Evolutionary conservation across 2,329 filamentous ascomycete genomes (phyloP).

Genomic region (Coniochaeta sp.): DNA sequence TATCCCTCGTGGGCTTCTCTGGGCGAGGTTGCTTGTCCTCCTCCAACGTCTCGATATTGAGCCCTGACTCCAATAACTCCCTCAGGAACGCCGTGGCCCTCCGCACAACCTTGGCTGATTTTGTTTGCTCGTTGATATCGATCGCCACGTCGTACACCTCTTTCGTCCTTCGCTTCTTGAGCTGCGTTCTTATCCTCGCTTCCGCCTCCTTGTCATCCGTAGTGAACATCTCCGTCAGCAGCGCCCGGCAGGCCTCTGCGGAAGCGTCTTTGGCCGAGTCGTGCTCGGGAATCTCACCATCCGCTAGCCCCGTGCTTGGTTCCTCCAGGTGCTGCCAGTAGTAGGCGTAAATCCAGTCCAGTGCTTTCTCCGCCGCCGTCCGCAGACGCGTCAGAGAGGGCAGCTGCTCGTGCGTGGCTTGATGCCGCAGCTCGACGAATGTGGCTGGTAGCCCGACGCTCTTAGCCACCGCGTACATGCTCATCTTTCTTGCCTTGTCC

Average conservation of each 20-base stretch:
- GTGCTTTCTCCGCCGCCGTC: conserved; percentile 58
- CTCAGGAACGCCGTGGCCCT: conserved; percentile 36
- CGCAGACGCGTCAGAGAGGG: conserved; percentile 69
- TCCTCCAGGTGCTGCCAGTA: conserved; percentile 61
- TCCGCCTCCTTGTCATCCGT: conserved; percentile 7
- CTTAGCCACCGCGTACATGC: conserved; percentile 66
- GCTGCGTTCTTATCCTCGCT: conserved; percentile 20
- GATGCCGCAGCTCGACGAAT: conserved; percentile 84
- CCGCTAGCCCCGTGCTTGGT: neutral
- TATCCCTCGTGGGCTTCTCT: conserved; percentile 1
- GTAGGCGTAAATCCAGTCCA: conserved; percentile 82
- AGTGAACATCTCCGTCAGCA: conserved; percentile 20
- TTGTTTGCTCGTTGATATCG: conserved; percentile 29
- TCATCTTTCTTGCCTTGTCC: conserved; percentile 58
- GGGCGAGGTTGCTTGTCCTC: conserved; percentile 6
- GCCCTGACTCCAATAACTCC: conserved; percentile 24
- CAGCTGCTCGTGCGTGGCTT: conserved; percentile 83
- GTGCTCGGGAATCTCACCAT: neutral
- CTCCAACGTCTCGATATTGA: conserved; percentile 1
- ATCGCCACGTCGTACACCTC: conserved; percentile 28
- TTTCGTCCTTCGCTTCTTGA: conserved; percentile 27
- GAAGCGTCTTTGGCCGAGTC: conserved; percentile 1
- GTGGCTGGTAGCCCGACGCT: conserved; percentile 63
- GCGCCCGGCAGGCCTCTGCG: conserved; percentile 19
- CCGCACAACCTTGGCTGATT: conserved; percentile 34